Conservation (phyloP, 2,329 filamentous ascomycete genomes). For the Hypoxylon sp. region DNA sequence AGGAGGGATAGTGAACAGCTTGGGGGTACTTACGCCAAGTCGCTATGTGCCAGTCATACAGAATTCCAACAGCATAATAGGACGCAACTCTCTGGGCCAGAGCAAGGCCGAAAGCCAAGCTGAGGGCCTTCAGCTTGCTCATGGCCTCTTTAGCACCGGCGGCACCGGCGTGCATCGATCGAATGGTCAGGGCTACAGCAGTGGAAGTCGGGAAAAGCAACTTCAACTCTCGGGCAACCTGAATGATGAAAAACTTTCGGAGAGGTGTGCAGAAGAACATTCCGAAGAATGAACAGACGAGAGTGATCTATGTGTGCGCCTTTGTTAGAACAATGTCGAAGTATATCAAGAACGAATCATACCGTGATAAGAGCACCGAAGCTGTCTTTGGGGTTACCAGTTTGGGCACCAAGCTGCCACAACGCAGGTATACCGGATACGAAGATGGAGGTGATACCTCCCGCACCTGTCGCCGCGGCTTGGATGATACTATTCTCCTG, state of each 20-base stretch:
- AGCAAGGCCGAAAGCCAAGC: slow-evolving; percentile 57
- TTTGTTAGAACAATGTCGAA: no score
- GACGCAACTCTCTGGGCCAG: slow-evolving; percentile 62
- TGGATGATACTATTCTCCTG: slow-evolving; percentile 67
- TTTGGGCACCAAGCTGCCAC: slow-evolving; percentile 60
- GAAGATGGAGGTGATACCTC: slow-evolving; percentile 63
- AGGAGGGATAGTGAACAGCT: no score
- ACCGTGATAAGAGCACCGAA: slow-evolving; percentile 67
- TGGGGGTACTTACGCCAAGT: no score
- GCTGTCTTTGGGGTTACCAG: slow-evolving; percentile 57
- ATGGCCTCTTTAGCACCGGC: slow-evolving; percentile 60
- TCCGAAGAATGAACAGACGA: slow-evolving; percentile 70
- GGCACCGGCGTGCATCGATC: slow-evolving; percentile 64
- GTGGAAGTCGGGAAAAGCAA: slow-evolving; percentile 67
- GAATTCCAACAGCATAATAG: slow-evolving; percentile 64
- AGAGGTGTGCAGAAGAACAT: slow-evolving; percentile 70
- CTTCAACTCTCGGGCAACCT: slow-evolving; percentile 66
- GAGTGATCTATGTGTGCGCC: no score
- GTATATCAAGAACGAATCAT: no score
- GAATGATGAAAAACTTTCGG: slow-evolving; percentile 74
- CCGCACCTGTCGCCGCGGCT: slow-evolving; percentile 63
- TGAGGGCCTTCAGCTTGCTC: slow-evolving; percentile 63
- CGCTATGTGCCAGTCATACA: slow-evolving; percentile 66
- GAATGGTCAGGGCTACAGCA: slow-evolving; percentile 67
- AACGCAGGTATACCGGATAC: slow-evolving; percentile 64